phyloP scores from a whole-genome alignment of 2,329 filamentous ascomycete genomes.

The Colletotrichum sp. region DNA sequence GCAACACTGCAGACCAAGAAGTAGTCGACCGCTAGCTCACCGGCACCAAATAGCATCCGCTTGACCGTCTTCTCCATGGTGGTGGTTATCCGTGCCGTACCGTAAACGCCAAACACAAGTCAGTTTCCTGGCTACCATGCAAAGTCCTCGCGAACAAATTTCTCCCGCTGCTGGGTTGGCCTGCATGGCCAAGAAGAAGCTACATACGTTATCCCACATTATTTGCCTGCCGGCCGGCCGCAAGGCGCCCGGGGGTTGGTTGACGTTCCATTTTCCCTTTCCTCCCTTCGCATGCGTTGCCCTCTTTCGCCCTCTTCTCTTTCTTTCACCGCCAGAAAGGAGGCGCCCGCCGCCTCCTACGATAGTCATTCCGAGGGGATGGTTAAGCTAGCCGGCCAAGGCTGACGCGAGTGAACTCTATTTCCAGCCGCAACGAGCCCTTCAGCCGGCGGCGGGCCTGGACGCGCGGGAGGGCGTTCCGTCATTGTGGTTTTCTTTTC shows the following conservation, averaged over 20 bases:
- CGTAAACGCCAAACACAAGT: neutral
- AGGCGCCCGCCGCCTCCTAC: neutral
- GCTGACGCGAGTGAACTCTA: neutral
- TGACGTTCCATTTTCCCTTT: neutral
- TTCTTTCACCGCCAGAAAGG: constrained; percentile 10
- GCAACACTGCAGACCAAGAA: neutral
- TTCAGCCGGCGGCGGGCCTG: neutral
- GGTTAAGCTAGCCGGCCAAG: constrained; percentile 14
- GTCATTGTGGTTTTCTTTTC: neutral
- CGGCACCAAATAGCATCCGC: neutral
- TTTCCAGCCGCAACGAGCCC: neutral
- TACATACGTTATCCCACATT: neutral
- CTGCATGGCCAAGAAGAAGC: neutral
- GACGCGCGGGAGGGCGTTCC: neutral
- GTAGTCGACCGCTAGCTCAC: neutral
- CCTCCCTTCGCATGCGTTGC: neutral
- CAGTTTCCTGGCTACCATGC: neutral
- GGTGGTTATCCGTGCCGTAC: neutral
- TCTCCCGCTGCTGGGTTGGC: neutral
- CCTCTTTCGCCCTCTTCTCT: neutral
- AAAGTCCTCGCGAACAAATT: neutral
- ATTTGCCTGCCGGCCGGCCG: neutral
- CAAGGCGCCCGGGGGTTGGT: neutral
- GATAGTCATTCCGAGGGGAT: constrained; percentile 6
- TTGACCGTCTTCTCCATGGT: neutral